Conservation (phyloP, 768 basidiomycete genomes). For the Auricularia auricula-judae region DNA sequence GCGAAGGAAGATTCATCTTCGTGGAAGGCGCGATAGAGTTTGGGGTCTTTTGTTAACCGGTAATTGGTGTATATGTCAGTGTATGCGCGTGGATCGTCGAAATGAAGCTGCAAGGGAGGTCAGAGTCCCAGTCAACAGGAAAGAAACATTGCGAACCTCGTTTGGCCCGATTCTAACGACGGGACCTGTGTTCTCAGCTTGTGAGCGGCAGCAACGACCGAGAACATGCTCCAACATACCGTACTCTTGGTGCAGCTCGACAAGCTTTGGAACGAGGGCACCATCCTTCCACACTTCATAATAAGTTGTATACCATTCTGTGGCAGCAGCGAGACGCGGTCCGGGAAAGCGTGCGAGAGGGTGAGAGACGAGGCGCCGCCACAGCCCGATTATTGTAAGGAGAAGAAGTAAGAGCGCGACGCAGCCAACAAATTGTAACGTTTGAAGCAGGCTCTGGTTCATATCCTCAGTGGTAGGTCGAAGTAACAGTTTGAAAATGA, state of each 20-base stretch:
- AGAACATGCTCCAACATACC: conserved; percentile 15
- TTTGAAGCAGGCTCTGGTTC: too few relatives aligned
- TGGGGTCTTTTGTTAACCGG: conserved; percentile 25
- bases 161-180: conserved; percentile 30
- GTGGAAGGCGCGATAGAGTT: conserved; percentile 28
- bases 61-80: conserved; percentile 25
- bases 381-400: too few relatives aligned
- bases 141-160: conserved; percentile 18
- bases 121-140: too few relatives aligned
- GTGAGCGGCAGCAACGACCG: background rate
- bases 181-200: conserved; percentile 16
- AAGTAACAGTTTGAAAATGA: too few relatives aligned
- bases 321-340: conserved; percentile 11
- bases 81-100: conserved; percentile 29
- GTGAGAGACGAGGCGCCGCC: conserved; percentile 3
- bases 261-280: conserved; percentile 20
- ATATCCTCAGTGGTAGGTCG: too few relatives aligned
- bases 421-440: too few relatives aligned
- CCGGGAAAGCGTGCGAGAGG: conserved; percentile 14
- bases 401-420: too few relatives aligned
- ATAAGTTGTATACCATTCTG: conserved; percentile 9
- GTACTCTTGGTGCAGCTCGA: conserved; percentile 25
- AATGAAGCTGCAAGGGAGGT: conserved; percentile 25
- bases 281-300: conserved; percentile 9
- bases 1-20: conserved; percentile 28